phyloP scores from a whole-genome alignment of 169 alveolate genomes.

The Cryptosporidium bovis region DNA sequence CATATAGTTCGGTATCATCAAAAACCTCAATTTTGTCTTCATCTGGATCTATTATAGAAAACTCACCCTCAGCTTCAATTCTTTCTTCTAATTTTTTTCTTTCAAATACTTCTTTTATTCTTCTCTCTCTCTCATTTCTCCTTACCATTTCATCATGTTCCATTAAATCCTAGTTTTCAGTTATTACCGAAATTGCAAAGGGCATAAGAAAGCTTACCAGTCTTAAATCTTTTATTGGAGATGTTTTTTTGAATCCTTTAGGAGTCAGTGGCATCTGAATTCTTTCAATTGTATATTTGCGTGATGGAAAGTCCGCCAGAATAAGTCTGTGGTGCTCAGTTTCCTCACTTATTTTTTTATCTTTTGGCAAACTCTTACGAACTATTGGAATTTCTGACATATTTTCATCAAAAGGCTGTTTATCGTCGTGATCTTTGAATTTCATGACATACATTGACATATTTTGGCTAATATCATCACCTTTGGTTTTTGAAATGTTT shows the following conservation, averaged over 20 bases:
- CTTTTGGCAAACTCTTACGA: too few species aligned
- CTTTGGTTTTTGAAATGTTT: too few species aligned
- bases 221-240: slow-evolving; percentile 21
- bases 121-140: neutral
- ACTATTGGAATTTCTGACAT: too few species aligned
- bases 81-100: slow-evolving; percentile 12
- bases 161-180: slow-evolving; percentile 11
- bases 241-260: neutral
- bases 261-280: neutral
- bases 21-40: slow-evolving; percentile 41
- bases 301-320: too few species aligned
- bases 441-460: too few species aligned
- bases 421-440: too few species aligned
- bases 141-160: slow-evolving; percentile 9
- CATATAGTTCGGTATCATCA: slow-evolving; percentile 39
- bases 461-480: too few species aligned
- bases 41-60: slow-evolving; percentile 34
- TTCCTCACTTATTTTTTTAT: too few species aligned
- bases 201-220: slow-evolving; percentile 2
- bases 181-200: neutral
- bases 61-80: slow-evolving; percentile 11
- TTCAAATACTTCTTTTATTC: neutral
- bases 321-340: too few species aligned
- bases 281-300: too few species aligned
- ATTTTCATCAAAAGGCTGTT: too few species aligned